Conservation (phyloP, 164 flowering plant species). For the Brasenia schreberi region DNA sequence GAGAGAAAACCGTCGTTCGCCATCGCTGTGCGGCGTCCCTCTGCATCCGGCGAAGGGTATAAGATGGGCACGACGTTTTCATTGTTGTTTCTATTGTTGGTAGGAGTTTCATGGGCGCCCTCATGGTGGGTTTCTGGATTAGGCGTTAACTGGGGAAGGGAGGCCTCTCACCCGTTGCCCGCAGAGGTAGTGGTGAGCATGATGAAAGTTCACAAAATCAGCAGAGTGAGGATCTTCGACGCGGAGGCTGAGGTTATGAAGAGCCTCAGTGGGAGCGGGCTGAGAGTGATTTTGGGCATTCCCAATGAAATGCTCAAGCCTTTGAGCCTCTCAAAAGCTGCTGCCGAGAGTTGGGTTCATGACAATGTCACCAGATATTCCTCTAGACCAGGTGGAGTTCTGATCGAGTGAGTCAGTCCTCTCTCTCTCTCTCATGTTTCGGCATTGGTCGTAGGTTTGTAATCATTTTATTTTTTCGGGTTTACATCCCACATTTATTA, state of each 20-base stretch:
- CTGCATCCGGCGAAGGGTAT: no score
- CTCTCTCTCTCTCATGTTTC: background rate
- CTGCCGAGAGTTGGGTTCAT: constrained; percentile 76
- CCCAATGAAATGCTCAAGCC: constrained; percentile 60
- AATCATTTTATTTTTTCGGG: no score
- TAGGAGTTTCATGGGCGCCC: no score
- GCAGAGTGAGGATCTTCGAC: constrained; percentile 64
- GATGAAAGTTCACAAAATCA: constrained; percentile 51
- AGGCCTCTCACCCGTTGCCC: constrained; percentile 69
- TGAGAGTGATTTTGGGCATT: constrained; percentile 59
- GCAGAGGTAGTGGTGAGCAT: constrained; percentile 63
- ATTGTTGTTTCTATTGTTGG: no score
- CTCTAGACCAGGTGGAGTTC: constrained; percentile 17
- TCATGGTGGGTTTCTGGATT: constrained; percentile 16
- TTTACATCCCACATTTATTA: no score
- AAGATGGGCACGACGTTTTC: no score
- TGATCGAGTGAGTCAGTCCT: constrained; percentile 4
- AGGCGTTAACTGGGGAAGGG: constrained; percentile 95
- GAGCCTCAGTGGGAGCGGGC: constrained; percentile 52
- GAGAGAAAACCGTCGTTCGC: no score
- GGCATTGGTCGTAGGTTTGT: background rate
- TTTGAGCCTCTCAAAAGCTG: constrained; percentile 55
- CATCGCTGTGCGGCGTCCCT: no score
- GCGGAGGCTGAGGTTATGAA: constrained; percentile 59
- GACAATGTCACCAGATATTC: constrained; percentile 71